Conservation (phyloP, 2,329 filamentous ascomycete species). For the Aspergillus luchuensis region DNA sequence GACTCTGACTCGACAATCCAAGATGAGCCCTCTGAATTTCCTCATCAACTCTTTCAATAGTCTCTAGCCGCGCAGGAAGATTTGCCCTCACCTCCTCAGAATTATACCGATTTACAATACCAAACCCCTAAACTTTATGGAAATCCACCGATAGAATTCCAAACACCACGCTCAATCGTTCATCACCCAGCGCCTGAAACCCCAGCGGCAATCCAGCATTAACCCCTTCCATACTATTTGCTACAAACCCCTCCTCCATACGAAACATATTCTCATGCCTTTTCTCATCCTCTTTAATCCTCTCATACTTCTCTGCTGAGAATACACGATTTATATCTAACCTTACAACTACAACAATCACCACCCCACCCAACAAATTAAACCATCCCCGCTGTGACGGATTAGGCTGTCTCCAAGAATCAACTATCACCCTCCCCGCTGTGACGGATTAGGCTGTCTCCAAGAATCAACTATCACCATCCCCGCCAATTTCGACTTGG, state of each 20-base stretch:
- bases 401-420: neutral
- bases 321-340: neutral
- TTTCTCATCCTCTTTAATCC: neutral
- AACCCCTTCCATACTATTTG: neutral
- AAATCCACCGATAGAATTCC: neutral
- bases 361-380: neutral
- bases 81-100: neutral
- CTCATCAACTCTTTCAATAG: neutral
- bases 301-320: neutral
- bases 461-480: neutral
- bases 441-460: neutral
- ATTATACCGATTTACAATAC: neutral
- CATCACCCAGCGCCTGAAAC: neutral
- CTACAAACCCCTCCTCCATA: neutral
- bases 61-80: neutral
- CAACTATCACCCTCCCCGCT: neutral
- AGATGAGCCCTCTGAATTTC: neutral
- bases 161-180: neutral
- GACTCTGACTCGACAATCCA: neutral
- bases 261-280: neutral
- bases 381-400: neutral
- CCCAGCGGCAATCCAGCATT: neutral
- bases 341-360: neutral
- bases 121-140: neutral
- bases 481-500: neutral